These are phyloP conservation scores for Pichia sp. DNA, from an alignment of 1,139 yeast species.

Conservation along the genomic window DNA sequence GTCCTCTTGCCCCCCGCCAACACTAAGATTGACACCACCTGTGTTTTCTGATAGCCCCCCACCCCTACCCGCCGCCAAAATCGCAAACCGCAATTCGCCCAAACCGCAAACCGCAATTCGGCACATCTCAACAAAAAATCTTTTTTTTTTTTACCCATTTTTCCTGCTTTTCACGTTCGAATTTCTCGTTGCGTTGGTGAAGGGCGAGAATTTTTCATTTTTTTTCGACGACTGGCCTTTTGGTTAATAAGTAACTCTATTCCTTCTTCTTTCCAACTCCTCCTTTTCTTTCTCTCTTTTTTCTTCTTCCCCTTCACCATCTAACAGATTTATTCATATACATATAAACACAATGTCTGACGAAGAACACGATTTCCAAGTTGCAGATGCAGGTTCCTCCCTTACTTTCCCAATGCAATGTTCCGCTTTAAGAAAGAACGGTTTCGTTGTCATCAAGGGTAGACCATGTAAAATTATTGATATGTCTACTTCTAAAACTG, in stretches of 20 bases:
- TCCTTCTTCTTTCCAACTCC: neutral
- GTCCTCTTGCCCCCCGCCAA: too few species aligned
- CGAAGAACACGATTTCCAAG: slow-evolving; percentile 89
- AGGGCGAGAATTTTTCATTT: neutral
- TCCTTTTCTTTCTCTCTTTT: neutral
- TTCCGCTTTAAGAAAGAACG: slow-evolving; percentile 99
- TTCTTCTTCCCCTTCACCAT: neutral
- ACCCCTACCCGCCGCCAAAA: too few species aligned
- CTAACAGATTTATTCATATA: neutral
- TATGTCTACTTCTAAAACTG: slow-evolving; percentile 99
- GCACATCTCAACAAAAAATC: too few species aligned
- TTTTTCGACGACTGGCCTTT: neutral
- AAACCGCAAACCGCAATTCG: too few species aligned
- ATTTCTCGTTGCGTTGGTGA: too few species aligned
- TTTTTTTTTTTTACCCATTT: too few species aligned
- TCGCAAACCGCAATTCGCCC: too few species aligned
- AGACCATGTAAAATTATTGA: slow-evolving; percentile 99
- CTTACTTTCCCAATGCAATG: slow-evolving; percentile 98
- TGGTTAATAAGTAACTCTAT: neutral
- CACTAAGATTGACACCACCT: too few species aligned
- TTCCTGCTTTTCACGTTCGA: too few species aligned
- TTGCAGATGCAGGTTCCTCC: slow-evolving; percentile 99
- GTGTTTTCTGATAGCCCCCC: too few species aligned
- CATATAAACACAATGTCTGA: slow-evolving; percentile 48
- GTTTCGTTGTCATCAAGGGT: slow-evolving; percentile 96